Conservation (phyloP, 768 basidiomycete genomes). For the Tubosaeta sp. region DNA sequence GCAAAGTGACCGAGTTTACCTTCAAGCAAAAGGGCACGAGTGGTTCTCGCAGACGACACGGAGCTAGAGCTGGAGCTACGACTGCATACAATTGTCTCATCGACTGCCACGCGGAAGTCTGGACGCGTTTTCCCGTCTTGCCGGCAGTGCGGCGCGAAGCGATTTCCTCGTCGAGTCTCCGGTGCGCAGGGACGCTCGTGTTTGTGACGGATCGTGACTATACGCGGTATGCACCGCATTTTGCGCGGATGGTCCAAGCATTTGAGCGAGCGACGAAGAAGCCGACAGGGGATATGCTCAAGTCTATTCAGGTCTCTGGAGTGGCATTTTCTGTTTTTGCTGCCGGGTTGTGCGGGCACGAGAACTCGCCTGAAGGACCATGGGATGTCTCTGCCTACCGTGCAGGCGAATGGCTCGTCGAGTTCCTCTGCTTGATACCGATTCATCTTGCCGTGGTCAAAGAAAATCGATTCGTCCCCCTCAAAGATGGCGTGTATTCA, state of each 20-base stretch:
- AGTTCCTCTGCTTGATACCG: slow-evolving; percentile 57
- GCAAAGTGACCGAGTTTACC: slow-evolving; percentile 51
- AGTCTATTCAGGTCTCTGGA: slow-evolving; percentile 33
- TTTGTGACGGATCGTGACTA: slow-evolving; percentile 42
- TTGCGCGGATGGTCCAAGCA: slow-evolving; percentile 37
- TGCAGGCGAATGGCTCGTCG: slow-evolving; percentile 59
- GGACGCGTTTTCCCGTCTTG: slow-evolving; percentile 58
- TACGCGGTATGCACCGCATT: slow-evolving; percentile 38
- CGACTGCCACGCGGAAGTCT: slow-evolving; percentile 54
- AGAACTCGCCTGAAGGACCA: not conserved
- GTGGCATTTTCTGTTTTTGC: slow-evolving; percentile 27
- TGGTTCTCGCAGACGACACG: slow-evolving; percentile 9
- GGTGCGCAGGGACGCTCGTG: slow-evolving; percentile 33
- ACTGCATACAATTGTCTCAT: slow-evolving; percentile 48
- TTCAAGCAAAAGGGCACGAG: slow-evolving; percentile 42
- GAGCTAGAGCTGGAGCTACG: not conserved
- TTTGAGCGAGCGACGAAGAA: slow-evolving; percentile 52
- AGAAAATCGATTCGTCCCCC: slow-evolving; percentile 57
- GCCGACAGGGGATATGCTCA: slow-evolving; percentile 44
- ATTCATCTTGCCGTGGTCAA: slow-evolving; percentile 58
- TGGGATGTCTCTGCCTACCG: slow-evolving; percentile 38
- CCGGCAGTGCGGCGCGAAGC: slow-evolving; percentile 48
- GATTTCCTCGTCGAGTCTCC: slow-evolving; percentile 31
- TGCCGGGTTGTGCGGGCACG: slow-evolving; percentile 4
- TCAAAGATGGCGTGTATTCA: slow-evolving; percentile 55